phyloP scores from a whole-genome alignment of 164 flowering plant species.

The Macadamia tetraphylla region DNA sequence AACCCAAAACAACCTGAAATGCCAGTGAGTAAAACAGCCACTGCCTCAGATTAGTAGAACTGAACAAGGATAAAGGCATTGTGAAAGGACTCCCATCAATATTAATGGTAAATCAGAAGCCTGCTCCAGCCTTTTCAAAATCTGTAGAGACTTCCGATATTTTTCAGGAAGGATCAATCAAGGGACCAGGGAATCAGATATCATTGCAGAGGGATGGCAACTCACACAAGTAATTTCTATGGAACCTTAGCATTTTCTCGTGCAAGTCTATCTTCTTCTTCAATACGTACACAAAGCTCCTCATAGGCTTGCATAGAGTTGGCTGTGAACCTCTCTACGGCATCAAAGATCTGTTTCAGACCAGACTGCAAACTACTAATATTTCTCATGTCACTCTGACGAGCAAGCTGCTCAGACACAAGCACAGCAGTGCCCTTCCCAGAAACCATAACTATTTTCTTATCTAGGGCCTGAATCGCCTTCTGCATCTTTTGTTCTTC shows the following conservation, averaged over 20 bases:
- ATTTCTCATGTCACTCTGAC: conserved; percentile 42
- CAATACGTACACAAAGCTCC: conserved; percentile 50
- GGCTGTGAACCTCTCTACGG: conserved; percentile 69
- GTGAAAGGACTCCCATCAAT: neutral
- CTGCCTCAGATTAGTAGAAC: neutral
- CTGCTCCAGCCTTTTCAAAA: neutral
- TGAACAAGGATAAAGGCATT: neutral
- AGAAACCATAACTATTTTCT: conserved; percentile 46
- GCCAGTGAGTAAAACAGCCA: neutral
- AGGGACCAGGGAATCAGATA: neutral
- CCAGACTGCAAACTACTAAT: conserved; percentile 47
- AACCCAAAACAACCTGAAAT: neutral
- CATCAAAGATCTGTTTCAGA: conserved; percentile 61
- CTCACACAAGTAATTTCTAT: conserved; percentile 7
- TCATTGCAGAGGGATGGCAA: neutral
- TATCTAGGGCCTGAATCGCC: conserved; percentile 67
- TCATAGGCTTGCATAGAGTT: conserved; percentile 60
- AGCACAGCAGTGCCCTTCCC: conserved; percentile 37
- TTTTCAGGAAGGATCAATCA: neutral
- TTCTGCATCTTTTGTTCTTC: conserved; percentile 82
- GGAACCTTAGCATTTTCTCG: conserved; percentile 32
- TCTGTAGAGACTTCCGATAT: neutral
- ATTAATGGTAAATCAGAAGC: neutral
- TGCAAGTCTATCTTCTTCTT: conserved; percentile 46
- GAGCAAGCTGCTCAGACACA: conserved; percentile 35